Base-by-base conservation (phyloP, 75 land plant species). In the Selaginella moellendorffii region DNA sequence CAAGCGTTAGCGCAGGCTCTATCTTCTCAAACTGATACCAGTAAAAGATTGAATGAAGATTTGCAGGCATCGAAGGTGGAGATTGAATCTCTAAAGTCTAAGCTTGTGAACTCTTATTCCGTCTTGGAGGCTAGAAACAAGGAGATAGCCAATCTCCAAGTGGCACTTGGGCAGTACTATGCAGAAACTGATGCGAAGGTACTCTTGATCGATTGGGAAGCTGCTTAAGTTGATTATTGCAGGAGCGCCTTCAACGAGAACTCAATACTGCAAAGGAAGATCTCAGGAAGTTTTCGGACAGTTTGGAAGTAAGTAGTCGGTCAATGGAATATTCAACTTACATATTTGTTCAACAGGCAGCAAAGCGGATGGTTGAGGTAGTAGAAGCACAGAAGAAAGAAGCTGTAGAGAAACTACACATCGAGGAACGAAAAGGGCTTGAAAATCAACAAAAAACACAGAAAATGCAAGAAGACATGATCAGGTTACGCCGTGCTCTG, bases 111-210 rank as follows among this genome's bases (percentile, higher is more conserved):
- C 25, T 95, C 78, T 75, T 74, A 76, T 65, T 66, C 66, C 66
- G 76, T 69, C 0, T 64, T 90, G 23, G 92, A 86, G 17, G 72
- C 88, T 0, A 95, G 84, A 62, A 83, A 95, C 74, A 68, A 72
- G 31, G 99, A 95, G 67, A 72, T 90, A 64, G 63, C 70, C 26
- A 95, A 95, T 82, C 97, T 95, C 69, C 97, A 95, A 74, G 79
- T 86, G 71, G 97, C 84, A 26, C 83, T 95, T 68, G 97, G 97
- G 2, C 99, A 90, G 59, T 95, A 90, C 58, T 90, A 84, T 73
- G 99, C 99, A 69, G 99, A 95, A 77, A 84, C 82, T 72, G 99
- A 95, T 67, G 88, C 88, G 20, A 92, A 88, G 91, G 99, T 95
- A 56, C 8, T 20, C n/a, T 8, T 20, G n/a, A 2, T 56, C 19